Base-by-base conservation (phyloP, 345 rosid species). In the Moricandia arvensis region DNA sequence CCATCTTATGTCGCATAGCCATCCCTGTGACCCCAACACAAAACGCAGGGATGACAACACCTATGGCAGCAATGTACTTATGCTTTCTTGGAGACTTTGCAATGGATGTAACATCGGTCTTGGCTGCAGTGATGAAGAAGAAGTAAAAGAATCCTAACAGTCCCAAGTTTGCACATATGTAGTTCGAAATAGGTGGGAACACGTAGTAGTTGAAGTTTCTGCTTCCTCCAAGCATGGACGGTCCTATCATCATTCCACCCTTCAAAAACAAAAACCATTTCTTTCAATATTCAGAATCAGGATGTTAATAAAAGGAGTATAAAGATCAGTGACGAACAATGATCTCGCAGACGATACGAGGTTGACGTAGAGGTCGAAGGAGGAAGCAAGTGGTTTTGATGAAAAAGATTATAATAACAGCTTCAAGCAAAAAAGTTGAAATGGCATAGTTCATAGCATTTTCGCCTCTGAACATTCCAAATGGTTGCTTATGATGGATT, bases 171-270 rank as follows among this genome's bases (percentile, higher is more conserved):
- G 65, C 80, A 2, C 83, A n/a, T 29, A 91, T 64, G 67, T 72
- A 86, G 30, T 74, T 55, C 1, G 85, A 75, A n/a, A 80, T 73
- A 0, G 75, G 86, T 2, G 96, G 91, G 47, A 85, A 83, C 4
- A 85, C 2, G 2, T 16, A 16, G 15, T 57, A 59, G 7, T 69
- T 31, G 58, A 88, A 86, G 4, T 34, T 71, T 62, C 64, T 21
- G 83, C 59, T 87, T 24, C 76, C 76, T 8, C 95, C 89, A 1
- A 94, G 68, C 67, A 90, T 18, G 0, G 97, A 91, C 0, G 97
- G 96, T 79, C 97, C 97, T 12, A 94, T 41, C 55, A 89, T 62
- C 61, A 91, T 77, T 2, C 96, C 97, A 35, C 95, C 96, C 98
- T 91, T 49, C 75, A 73, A 67, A 5, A 29, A 27, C 31, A 26